Evolutionary conservation across 148 eudicot species (phyloP), one percentile per base, ranked within the genome.

Genomic region (Vaccinium darrowii): DNA sequence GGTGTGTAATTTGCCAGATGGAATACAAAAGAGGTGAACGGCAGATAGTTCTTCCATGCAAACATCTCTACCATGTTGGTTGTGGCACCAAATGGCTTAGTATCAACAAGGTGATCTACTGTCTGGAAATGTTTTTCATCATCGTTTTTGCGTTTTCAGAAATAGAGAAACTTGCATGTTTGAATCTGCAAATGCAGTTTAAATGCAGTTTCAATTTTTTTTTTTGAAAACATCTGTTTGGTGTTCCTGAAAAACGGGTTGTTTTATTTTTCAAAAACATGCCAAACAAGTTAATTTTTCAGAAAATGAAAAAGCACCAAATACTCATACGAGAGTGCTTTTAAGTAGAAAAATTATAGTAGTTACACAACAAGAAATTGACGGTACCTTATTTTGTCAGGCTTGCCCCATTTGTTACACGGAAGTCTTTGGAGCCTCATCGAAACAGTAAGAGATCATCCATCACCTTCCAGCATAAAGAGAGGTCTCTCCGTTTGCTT

Each of bases 1-100:
- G 99, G 92, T 97, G 99, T 79, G 99, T 97, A 53, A 93, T 97
- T 69, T 97, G 99, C 88, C 99, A 97, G 90, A 97, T 97, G 99
- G 95, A 95, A 85, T 97, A 92, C 73, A 95, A 90, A 91, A 93
- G 96, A 81, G 91, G 94, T 84, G 94, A 93, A 60, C 92, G 90
- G 76, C 90, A 86, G 50, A 88, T 97, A 39, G 91, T 90, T 84
- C 98, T 97, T 86, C 99, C 99, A 13, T 97, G 99, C 89, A 97
- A 95, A 82, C 99, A 97, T 87, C 89, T 91, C 80, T 97, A 97
- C 86, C 99, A 97, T 85, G 84, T 88, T 79, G 89, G 84, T 57
- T 97, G 99, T 84, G 97, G 98, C 84, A 88, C 92, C 83, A 94
- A 88, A 89, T 97, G 98, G 99, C 99, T 97, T 80, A 89, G 89